A percentile compares a stretch with the other conserved stretches of the same genome.
phyloP scores from a whole-genome alignment of 768 basidiomycete species.

The Collybia nuda region DNA sequence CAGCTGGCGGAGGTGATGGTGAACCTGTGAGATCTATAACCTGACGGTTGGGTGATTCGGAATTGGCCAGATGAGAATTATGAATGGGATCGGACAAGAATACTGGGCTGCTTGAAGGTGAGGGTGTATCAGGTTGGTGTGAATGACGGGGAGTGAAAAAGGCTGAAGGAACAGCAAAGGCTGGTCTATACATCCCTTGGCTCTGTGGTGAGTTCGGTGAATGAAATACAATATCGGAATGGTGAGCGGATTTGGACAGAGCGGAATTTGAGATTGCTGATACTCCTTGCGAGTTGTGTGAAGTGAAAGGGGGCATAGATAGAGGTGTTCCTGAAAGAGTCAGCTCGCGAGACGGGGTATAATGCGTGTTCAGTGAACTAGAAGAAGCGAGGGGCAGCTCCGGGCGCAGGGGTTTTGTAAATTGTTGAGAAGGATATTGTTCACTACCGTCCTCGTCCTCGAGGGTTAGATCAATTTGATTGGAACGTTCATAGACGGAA shows the following conservation, averaged over 20 bases:
- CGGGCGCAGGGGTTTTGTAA: slow-evolving; percentile 42
- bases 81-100: slow-evolving; percentile 19
- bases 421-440: slow-evolving; percentile 29
- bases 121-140: slow-evolving; percentile 22
- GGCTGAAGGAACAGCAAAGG: slow-evolving; percentile 13
- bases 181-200: slow-evolving; percentile 8
- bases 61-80: slow-evolving; percentile 12
- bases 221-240: too few species aligned
- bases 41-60: slow-evolving; percentile 38
- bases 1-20: slow-evolving; percentile 49
- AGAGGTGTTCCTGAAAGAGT: slow-evolving; percentile 2
- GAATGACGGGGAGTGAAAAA: slow-evolving; percentile 18
- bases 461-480: slow-evolving; percentile 63
- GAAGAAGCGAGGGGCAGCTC: slow-evolving; percentile 21
- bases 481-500: not conserved
- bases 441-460: slow-evolving; percentile 62
- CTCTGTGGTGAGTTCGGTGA: slow-evolving; percentile 1
- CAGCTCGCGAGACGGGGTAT: too few species aligned
- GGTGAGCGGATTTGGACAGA: not conserved
- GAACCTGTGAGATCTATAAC: slow-evolving; percentile 78
- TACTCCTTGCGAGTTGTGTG: slow-evolving; percentile 16
- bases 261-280: too few species aligned
- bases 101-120: slow-evolving; percentile 19
- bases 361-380: slow-evolving; percentile 7
- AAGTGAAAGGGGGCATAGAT: slow-evolving; percentile 19